A percentile compares a stretch with the other conserved stretches of the same genome.
phyloP scores from a whole-genome alignment of 345 rosid genomes.

The Syzygium oleosum region DNA sequence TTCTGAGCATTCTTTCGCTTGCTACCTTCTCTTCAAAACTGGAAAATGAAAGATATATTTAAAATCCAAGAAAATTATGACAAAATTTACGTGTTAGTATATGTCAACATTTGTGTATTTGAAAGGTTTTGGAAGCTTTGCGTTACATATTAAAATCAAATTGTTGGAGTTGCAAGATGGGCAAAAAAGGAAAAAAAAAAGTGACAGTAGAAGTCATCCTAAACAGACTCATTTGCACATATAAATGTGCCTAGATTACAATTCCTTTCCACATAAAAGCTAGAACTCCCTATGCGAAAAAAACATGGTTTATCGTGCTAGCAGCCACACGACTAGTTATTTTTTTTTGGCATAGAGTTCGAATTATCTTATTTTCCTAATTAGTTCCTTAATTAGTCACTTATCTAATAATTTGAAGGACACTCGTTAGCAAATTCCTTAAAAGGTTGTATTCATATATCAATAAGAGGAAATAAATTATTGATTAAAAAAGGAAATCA shows the following conservation, averaged over 20 bases:
- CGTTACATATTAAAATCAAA: background rate
- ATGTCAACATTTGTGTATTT: background rate
- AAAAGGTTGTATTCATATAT: background rate
- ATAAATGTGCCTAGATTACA: background rate
- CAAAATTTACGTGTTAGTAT: background rate
- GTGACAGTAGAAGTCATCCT: background rate
- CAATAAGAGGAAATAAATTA: background rate
- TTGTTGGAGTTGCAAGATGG: fast-evolving
- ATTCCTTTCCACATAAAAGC: background rate
- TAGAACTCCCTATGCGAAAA: fast-evolving
- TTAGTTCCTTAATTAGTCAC: background rate
- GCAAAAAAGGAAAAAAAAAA: background rate
- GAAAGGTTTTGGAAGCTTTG: background rate
- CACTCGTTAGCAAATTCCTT: fast-evolving
- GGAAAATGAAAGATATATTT: background rate
- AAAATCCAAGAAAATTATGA: background rate
- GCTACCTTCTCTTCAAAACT: background rate
- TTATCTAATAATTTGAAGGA: background rate
- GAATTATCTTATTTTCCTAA: background rate
- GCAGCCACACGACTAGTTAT: background rate
- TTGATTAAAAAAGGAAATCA: too few relatives aligned
- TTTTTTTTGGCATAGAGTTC: background rate
- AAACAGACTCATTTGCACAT: background rate
- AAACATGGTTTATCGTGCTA: background rate
- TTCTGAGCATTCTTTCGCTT: fast-evolving